phyloP scores from a whole-genome alignment of 805 yeast species.

The Hagleromyces aurorensis region DNA sequence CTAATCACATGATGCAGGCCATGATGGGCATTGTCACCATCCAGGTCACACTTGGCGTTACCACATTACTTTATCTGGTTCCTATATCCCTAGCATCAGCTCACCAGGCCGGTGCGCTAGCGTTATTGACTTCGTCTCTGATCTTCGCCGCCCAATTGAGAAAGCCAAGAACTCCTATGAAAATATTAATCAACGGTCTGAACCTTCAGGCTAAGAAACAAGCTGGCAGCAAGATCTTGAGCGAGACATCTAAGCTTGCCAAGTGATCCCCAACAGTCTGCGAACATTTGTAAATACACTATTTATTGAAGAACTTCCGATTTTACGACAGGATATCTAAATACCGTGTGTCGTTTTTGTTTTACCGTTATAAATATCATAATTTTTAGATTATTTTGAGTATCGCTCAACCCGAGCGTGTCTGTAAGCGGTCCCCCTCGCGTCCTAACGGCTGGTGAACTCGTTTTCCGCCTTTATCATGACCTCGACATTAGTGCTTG shows the following conservation, averaged over 20 bases:
- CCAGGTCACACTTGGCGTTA: slow-evolving; percentile 82
- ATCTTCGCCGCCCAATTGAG: slow-evolving; percentile 50
- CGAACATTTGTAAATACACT: too few relatives aligned
- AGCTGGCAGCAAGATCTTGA: slow-evolving; percentile 28
- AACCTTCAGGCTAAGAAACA: slow-evolving; percentile 24
- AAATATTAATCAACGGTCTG: slow-evolving; percentile 31
- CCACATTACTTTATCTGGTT: slow-evolving; percentile 77
- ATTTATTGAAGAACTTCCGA: background rate
- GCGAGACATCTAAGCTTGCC: slow-evolving; percentile 32
- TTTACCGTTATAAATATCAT: too few relatives aligned
- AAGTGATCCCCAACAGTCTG: too few relatives aligned
- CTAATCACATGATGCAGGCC: slow-evolving; percentile 50
- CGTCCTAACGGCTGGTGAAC: too few relatives aligned
- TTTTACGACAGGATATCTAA: background rate
- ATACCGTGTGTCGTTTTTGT: background rate
- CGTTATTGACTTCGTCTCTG: slow-evolving; percentile 73
- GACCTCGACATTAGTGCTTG: slow-evolving; percentile 49
- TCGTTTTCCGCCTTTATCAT: slow-evolving; percentile 26
- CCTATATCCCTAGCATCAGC: slow-evolving; percentile 91
- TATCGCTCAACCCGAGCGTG: too few relatives aligned
- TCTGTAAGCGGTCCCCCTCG: too few relatives aligned
- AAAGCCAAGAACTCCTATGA: slow-evolving; percentile 43
- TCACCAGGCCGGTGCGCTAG: slow-evolving; percentile 96
- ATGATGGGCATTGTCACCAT: slow-evolving; percentile 77
- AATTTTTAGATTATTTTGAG: too few relatives aligned